Conservation (phyloP, 2,329 filamentous ascomycete species). For the Fusarium proliferatum region DNA sequence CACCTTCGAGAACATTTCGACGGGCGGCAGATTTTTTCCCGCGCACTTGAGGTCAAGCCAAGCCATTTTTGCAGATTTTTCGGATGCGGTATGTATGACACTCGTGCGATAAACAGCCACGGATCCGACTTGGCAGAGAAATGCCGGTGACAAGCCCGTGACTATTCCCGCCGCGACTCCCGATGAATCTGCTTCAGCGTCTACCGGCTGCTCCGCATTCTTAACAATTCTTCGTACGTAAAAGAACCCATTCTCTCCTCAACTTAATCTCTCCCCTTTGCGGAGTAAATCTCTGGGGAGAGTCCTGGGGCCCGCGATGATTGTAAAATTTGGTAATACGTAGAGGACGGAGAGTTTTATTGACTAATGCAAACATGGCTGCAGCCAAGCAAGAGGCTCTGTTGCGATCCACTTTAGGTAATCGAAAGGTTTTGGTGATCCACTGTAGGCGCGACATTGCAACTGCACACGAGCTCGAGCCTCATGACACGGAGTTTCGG, state of each 20-base stretch:
- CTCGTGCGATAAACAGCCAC: slow-evolving; percentile 22
- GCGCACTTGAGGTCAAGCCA: neutral
- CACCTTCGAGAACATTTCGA: slow-evolving; percentile 37
- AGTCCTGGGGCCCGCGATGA: too few species aligned
- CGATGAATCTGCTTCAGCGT: neutral
- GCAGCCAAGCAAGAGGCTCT: slow-evolving; percentile 40
- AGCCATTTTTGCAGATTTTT: slow-evolving; percentile 16
- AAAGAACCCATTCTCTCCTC: slow-evolving; percentile 28
- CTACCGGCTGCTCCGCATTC: slow-evolving; percentile 28
- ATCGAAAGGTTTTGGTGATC: slow-evolving; percentile 26
- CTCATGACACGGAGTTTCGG: slow-evolving; percentile 35
- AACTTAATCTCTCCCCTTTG: slow-evolving; percentile 37
- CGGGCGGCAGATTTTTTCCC: neutral
- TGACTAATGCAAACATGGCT: slow-evolving; percentile 36
- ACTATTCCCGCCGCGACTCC: neutral
- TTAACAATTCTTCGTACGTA: slow-evolving; percentile 26
- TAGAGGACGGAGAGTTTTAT: slow-evolving; percentile 24
- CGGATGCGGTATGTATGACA: slow-evolving; percentile 7
- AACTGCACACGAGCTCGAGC: slow-evolving; percentile 23
- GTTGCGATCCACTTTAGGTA: slow-evolving; percentile 32
- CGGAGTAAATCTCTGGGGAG: slow-evolving; percentile 33
- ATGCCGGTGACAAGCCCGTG: neutral
- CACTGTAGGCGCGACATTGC: slow-evolving; percentile 7
- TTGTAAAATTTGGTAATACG: neutral
- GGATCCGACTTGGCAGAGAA: slow-evolving; percentile 21